These are phyloP conservation scores for Rhamnella rubrinervis DNA, from an alignment of 331 rosid genomes.

Conservation along the genomic window DNA sequence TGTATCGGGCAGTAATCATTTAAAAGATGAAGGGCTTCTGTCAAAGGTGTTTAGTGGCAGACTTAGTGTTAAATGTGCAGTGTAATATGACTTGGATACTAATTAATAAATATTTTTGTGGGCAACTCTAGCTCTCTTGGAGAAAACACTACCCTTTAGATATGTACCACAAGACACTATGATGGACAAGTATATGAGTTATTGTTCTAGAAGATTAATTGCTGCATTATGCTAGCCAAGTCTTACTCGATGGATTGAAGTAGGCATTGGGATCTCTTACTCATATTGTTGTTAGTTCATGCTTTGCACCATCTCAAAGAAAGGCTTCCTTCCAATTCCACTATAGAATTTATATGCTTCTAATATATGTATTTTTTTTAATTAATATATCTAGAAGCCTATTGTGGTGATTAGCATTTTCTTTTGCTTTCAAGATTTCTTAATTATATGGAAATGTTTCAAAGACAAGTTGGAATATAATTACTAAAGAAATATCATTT, in stretches of 20 bases:
- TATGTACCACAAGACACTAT: conserved; percentile 82
- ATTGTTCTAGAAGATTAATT: conserved; percentile 82
- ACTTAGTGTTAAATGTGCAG: conserved; percentile 91
- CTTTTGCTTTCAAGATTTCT: too few species aligned
- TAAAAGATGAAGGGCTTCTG: conserved; percentile 76
- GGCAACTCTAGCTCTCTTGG: conserved; percentile 89
- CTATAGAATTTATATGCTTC: too few species aligned
- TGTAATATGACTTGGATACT: conserved; percentile 74
- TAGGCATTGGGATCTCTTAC: conserved; percentile 41
- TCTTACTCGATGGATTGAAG: conserved; percentile 56
- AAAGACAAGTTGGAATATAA: too few species aligned
- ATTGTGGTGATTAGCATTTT: too few species aligned
- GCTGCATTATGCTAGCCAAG: conserved; percentile 79
- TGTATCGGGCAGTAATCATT: conserved; percentile 37
- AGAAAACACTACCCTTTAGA: conserved; percentile 63
- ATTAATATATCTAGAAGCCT: too few species aligned
- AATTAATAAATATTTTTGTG: conserved; percentile 71
- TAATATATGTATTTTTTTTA: too few species aligned
- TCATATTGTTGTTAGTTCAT: conserved; percentile 4
- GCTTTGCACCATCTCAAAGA: too few species aligned
- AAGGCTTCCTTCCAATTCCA: too few species aligned
- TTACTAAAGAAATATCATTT: too few species aligned
- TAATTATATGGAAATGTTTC: too few species aligned
- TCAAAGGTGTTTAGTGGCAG: conserved; percentile 69
- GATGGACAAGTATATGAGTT: conserved; percentile 58